phyloP scores from a whole-genome alignment of 805 yeast genomes.

The Starmerella floricola region DNA sequence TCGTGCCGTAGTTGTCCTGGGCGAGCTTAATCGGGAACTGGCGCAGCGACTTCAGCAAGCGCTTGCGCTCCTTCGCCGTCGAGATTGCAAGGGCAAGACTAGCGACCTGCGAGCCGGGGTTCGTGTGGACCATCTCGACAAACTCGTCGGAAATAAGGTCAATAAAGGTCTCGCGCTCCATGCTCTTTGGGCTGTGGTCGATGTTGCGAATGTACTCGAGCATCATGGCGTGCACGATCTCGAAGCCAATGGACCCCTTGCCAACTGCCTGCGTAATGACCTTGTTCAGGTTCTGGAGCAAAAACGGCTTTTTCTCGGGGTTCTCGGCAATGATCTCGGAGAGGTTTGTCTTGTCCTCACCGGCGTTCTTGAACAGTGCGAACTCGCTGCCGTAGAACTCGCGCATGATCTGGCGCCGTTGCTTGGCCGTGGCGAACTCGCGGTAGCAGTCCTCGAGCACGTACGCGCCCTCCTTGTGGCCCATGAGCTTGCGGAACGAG shows the following conservation, averaged over 20 bases:
- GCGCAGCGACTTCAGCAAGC: conserved; percentile 57
- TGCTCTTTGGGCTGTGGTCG: conserved; percentile 34
- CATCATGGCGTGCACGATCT: conserved; percentile 92
- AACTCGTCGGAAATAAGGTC: conserved; percentile 76
- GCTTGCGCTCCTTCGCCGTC: conserved; percentile 84
- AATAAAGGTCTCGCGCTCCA: conserved; percentile 64
- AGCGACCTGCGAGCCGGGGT: conserved; percentile 89
- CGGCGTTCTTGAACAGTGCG: conserved; percentile 75
- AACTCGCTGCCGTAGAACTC: conserved; percentile 96
- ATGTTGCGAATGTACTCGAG: conserved; percentile 69
- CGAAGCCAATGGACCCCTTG: conserved; percentile 94
- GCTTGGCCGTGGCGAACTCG: conserved; percentile 71
- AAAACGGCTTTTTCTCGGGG: conserved; percentile 65
- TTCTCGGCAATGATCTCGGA: conserved; percentile 53
- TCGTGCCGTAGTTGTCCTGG: conserved; percentile 75
- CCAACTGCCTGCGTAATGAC: conserved; percentile 84
- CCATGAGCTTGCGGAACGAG: conserved; percentile 76
- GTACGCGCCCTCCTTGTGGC: conserved; percentile 96
- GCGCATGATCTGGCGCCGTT: conserved; percentile 78
- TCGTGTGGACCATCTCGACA: conserved; percentile 91
- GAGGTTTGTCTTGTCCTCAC: conserved; percentile 47
- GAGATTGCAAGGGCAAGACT: conserved; percentile 67
- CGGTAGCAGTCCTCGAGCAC: conserved; percentile 89
- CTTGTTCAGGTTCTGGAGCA: conserved; percentile 62
- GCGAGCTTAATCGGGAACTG: conserved; percentile 65